Base-by-base conservation (phyloP, 2,329 filamentous ascomycete species). In the Pseudogymnoascus sp. region DNA sequence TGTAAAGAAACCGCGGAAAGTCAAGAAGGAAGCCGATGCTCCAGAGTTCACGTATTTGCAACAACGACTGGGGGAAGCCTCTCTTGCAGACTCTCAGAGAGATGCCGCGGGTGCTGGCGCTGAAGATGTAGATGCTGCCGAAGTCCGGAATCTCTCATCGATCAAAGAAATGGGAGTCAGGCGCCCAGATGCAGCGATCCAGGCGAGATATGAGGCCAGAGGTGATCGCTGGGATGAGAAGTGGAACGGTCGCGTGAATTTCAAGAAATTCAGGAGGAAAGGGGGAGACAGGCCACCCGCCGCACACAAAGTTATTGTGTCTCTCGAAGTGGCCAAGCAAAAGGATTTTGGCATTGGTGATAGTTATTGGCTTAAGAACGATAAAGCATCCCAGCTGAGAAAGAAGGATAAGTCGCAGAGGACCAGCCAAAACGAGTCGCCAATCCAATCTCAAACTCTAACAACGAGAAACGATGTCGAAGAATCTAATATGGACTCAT, bases 201-300 rank as follows among this genome's bases (percentile, higher is more conserved):
- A 70, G 19, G 22, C 41, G 2, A 65, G 61, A 1, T 72, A 77
- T n/a, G 74, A 74, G 35, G 14, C 33, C 22, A 35, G 26, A 19
- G 76, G 81, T 16, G 84, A 87, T 4, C 82, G 90, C 41, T 97
- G 93, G 93, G 85, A 97, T 68, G 86, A 91, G 0, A 82, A 82
- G 40, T 99, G 95, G 95, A 96, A 97, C 72, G 95, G 93, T 0
- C 83, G 93, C 46, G 93, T 91, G 75, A 98, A 99, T 72, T 99
- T 96, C 78, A 99, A 99, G 75, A 89, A 86, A 69, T 99, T 99
- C 72, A 81, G 82, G 22, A 81, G 80, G 62, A 80, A 84, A 61
- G 87, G 84, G 24, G 66, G 65, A 6, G 64, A 66, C 61, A 73
- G 70, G 22, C 68, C 59, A 41, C 66, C 64, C 65, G 75, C 38